Base-by-base conservation (phyloP, 805 yeast genomes). In the Barnettozyma sp. region DNA sequence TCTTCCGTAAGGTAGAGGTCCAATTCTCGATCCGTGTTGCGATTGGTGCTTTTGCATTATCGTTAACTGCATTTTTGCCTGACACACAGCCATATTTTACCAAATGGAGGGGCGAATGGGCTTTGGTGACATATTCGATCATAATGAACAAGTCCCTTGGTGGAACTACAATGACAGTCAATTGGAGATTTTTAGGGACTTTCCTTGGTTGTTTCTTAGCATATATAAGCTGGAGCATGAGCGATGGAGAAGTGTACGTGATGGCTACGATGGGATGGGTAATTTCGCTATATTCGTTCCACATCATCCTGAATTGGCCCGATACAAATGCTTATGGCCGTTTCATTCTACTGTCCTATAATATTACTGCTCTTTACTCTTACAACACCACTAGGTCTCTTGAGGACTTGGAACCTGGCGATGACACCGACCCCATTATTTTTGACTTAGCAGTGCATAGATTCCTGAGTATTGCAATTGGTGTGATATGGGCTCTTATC, bases 81-180 rank as follows among this genome's bases (percentile, higher is more conserved):
- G 50, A 54, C 10, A 73, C 86, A 0, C 64, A 77, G 34, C 62
- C 64, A 5, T 42, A 53, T 2, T 85, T 83, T 48, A 68, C 61
- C 31, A 67, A 64, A 27, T 82, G 85, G 86, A 60, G 88, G 44
- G 80, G 82, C 12, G 95, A 84, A 54, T 84, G 95, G 95, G 78
- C 86, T 0, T 58, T 84, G 25, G 82, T 82, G n/a, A 78, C 87
- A 0, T 84, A 76, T 46, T 77, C 84, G 47, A 79, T 84, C 37
- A 82, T 84, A 63, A 83, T 84, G 90, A 82, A 80, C 47, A 82
- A 82, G 49, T 79, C 88, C 1, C 61, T 83, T 5, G 95, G 95
- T 8, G 94, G 94, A 0, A 85, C 94, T 0, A 71, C 83, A 9
- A 74, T 78, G 76, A 80, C 92, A 0, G 78, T 76, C 5, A 76